Base-by-base conservation (phyloP, 2,329 filamentous ascomycete species). In the Talaromyces pinophilus region DNA sequence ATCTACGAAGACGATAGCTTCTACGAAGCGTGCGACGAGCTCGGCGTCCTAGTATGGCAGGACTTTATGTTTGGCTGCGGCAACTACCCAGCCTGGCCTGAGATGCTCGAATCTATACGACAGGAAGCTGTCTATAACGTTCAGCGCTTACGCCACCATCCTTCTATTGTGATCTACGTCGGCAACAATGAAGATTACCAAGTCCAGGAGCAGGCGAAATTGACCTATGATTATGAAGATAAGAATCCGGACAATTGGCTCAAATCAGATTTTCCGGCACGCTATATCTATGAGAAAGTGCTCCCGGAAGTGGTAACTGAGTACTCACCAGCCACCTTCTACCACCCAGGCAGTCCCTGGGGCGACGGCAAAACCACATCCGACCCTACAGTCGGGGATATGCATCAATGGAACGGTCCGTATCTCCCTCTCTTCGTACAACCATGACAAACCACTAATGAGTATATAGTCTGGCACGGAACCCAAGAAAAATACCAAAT, bases 101-200 rank as follows among this genome's bases (percentile, higher is more conserved):
- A 83, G 13, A 86, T 91, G 59, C 80, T 91, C n/a, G 78, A 85
- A 46, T 90, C 86, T 0, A 86, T 93, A 67, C 84, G 88, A 66
- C 73, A 82, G 28, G 91, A 94, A 76, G 88, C 89, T 42, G 77
- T 83, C 22, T 86, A 87, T 63, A 90, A 92, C 71, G 82, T 92
- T 52, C 83, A 83, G 74, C 82, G 90, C 59, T 82, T 97, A 48
- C 87, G 92, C 48, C 93, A 97, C 75, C 94, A 97, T 74, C 92
- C 94, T 0, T 93, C 87, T 13, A 90, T 97, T 69, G 89, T 93
- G 54, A 90, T 97, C 66, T 97, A 89, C 81, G 93, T 92, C 3
- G 93, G 93, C 13, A 97, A 97, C 79, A 98, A 97, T 73, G 93
- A 98, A 77, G 93, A 97, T 75, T 97, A 97, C 77, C 91, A 95